Percentiles rank a stretch among this genome's conserved stretches.
Evolutionary conservation across 352 stramenopile genomes (phyloP).

Genomic region (Phytopythium vexans): DNA sequence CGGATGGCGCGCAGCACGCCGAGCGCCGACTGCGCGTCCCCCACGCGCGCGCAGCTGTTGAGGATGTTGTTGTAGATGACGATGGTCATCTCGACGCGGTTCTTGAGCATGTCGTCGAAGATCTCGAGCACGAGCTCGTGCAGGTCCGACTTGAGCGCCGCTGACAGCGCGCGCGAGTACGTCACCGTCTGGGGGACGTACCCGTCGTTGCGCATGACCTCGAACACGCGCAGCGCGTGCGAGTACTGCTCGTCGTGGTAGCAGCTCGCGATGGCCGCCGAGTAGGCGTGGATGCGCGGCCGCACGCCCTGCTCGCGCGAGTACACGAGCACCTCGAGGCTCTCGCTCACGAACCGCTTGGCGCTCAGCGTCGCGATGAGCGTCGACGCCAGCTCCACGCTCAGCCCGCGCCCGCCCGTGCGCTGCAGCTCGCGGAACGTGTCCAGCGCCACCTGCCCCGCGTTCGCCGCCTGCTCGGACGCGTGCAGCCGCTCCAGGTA

Average conservation of each 20-base stretch:
- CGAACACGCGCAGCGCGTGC: conserved; percentile 78
- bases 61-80: conserved; percentile 87
- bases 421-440: conserved; percentile 50
- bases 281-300: conserved; percentile 82
- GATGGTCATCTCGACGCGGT: conserved; percentile 66
- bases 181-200: conserved; percentile 78
- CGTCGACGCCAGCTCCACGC: conserved; percentile 43
- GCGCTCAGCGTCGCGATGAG: conserved; percentile 61
- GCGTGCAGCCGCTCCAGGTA: conserved; percentile 23
- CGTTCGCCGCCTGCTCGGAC: conserved; percentile 27
- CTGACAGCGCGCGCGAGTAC: conserved; percentile 81
- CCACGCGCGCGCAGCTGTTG: conserved; percentile 74
- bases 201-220: conserved; percentile 85
- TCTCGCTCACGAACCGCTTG: conserved; percentile 40
- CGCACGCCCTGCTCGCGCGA: conserved; percentile 62
- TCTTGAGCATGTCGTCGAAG: conserved; percentile 83
- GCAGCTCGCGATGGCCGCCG: conserved; percentile 69
- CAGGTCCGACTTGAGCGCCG: conserved; percentile 68
- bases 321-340: conserved; percentile 66
- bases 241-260: conserved; percentile 69
- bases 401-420: conserved; percentile 28
- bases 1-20: conserved; percentile 66
- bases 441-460: conserved; percentile 39
- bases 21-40: conserved; percentile 65
- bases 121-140: conserved; percentile 87